Conservation (phyloP, 108 stramenopile genomes). For the Nannochloropsis salina region DNA sequence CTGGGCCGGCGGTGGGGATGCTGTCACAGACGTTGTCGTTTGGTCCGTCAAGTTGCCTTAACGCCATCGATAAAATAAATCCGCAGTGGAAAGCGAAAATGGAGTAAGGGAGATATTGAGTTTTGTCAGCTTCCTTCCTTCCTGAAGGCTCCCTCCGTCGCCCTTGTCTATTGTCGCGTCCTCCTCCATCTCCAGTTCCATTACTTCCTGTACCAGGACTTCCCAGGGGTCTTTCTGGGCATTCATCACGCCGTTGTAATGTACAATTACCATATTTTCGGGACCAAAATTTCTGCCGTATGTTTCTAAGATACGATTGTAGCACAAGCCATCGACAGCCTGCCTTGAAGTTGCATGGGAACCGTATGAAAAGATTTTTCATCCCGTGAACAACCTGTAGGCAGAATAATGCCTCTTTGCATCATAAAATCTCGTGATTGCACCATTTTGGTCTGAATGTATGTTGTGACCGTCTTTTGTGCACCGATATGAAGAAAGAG, state of each 20-base stretch:
- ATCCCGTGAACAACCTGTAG: not conserved
- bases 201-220: not conserved
- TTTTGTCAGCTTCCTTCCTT: not conserved
- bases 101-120: not conserved
- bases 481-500: not conserved
- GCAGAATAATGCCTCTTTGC: not conserved
- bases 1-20: no score
- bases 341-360: not conserved
- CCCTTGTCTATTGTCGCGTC: not conserved
- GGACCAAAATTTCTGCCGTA: not conserved
- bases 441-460: not conserved
- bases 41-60: not conserved
- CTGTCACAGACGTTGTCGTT: no score
- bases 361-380: not conserved
- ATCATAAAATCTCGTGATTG: not conserved
- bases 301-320: not conserved
- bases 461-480: not conserved
- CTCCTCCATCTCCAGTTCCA: not conserved
- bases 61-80: conserved; percentile 11
- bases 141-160: not conserved
- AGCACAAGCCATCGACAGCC: not conserved
- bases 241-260: not conserved
- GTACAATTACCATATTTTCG: not conserved
- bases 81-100: not conserved
- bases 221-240: not conserved